Percentiles rank a stretch among this genome's conserved stretches.
Evolutionary conservation across 2,329 filamentous ascomycete genomes (phyloP).

Genomic region (Exophiala phaeomuriformis): DNA sequence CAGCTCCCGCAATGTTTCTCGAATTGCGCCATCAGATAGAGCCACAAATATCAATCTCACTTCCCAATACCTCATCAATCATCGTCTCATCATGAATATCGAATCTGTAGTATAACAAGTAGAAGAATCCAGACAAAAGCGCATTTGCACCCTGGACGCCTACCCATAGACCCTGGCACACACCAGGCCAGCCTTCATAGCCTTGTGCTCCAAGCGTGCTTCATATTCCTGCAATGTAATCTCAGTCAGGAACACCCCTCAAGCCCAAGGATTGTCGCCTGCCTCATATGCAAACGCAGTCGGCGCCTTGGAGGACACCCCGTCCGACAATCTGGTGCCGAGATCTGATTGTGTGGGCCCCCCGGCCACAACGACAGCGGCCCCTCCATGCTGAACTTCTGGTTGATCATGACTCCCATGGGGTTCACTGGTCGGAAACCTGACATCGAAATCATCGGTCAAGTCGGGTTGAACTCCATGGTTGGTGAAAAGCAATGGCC

Average conservation of each 20-base stretch:
- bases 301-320: neutral
- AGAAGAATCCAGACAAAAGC: too few species aligned
- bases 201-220: too few species aligned
- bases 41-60: too few species aligned
- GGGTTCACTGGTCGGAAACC: conserved; percentile 1
- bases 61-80: too few species aligned
- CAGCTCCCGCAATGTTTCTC: neutral
- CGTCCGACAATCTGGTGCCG: neutral
- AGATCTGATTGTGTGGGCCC: neutral
- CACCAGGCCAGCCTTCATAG: too few species aligned
- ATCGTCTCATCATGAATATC: too few species aligned
- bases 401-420: neutral
- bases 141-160: too few species aligned
- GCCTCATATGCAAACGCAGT: neutral
- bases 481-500: conserved; percentile 10
- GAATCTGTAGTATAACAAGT: too few species aligned
- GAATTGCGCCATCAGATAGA: neutral
- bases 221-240: too few species aligned
- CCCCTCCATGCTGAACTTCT: neutral
- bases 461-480: neutral
- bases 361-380: conserved; percentile 7
- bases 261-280: conserved; percentile 12
- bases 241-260: neutral
- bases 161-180: too few species aligned
- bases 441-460: conserved; percentile 7